A percentile compares a stretch with the other conserved stretches of the same genome.
phyloP scores from a whole-genome alignment of 2,329 filamentous ascomycete genomes.

The Calonectria pseudoreteaudii region DNA sequence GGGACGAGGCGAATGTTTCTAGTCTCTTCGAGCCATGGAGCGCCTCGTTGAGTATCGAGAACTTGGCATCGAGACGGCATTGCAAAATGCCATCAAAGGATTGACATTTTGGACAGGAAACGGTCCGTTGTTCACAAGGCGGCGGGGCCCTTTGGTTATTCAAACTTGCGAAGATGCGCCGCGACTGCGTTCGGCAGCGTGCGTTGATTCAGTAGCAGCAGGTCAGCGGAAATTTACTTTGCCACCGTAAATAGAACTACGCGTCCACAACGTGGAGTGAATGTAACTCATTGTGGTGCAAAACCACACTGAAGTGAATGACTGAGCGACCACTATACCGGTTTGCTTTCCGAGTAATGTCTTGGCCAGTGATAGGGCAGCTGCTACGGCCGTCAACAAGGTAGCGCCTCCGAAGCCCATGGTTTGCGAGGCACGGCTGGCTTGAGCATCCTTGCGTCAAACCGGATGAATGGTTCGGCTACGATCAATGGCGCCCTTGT shows the following conservation, averaged over 20 bases:
- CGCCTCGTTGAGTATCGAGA: not conserved
- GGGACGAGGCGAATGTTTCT: conserved; percentile 9
- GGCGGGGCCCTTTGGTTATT: not conserved
- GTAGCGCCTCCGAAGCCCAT: conserved; percentile 2
- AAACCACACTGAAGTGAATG: not conserved
- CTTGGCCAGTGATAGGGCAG: not conserved
- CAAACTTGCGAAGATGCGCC: not conserved
- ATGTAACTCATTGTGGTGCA: conserved; percentile 6
- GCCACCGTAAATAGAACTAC: conserved; percentile 13
- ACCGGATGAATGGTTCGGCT: conserved; percentile 31
- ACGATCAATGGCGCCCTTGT: conserved; percentile 26
- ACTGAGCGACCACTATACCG: not conserved
- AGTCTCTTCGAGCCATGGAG: not conserved
- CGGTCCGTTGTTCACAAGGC: not conserved
- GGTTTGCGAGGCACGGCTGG: conserved; percentile 4
- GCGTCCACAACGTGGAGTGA: conserved; percentile 10
- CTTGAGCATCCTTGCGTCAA: conserved; percentile 29
- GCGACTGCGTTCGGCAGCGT: not conserved
- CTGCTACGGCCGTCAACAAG: not conserved
- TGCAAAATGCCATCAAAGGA: not conserved
- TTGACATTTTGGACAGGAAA: not conserved
- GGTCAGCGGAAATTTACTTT: conserved; percentile 5
- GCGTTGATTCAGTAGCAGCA: not conserved
- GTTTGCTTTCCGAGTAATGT: not conserved
- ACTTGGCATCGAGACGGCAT: not conserved